Evolutionary conservation across 2,329 filamentous ascomycete species (phyloP).

Genomic region (Fusarium cyanostomum): DNA sequence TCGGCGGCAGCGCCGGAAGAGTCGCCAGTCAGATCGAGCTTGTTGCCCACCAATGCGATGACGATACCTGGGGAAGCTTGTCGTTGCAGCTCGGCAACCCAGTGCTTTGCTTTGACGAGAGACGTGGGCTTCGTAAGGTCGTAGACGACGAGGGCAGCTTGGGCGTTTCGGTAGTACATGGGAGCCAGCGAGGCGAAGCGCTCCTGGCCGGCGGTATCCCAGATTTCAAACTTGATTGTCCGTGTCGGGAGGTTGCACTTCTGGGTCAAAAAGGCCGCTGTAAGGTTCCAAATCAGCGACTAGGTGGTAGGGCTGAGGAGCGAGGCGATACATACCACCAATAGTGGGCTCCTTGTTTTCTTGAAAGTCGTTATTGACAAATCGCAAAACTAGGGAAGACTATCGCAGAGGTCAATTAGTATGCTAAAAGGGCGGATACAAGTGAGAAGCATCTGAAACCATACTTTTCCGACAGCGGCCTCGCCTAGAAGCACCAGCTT

Average conservation of each 20-base stretch:
- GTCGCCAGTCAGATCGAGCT: conserved; percentile 85
- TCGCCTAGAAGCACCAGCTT: conserved; percentile 98
- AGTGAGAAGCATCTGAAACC: conserved; percentile 19
- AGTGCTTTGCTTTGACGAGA: conserved; percentile 96
- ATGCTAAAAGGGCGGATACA: not conserved
- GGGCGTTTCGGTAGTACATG: conserved; percentile 99
- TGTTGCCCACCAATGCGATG: conserved; percentile 96
- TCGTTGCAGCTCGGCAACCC: conserved; percentile 96
- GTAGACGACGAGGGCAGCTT: conserved; percentile 97
- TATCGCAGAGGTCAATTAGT: conserved; percentile 52
- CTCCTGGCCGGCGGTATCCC: conserved; percentile 98
- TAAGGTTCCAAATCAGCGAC: conserved; percentile 23
- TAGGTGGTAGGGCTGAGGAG: not conserved
- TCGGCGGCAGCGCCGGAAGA: conserved; percentile 49
- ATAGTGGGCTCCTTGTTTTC: conserved; percentile 99
- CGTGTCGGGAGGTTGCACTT: conserved; percentile 96
- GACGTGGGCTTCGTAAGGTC: conserved; percentile 97
- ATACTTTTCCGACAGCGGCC: conserved; percentile 97
- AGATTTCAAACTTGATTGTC: conserved; percentile 95
- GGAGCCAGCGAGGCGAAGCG: conserved; percentile 95
- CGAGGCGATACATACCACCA: conserved; percentile 72
- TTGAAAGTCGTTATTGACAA: conserved; percentile 99
- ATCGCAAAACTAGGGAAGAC: conserved; percentile 97
- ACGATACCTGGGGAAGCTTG: conserved; percentile 97
- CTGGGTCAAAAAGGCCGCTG: conserved; percentile 97